phyloP scores from a whole-genome alignment of 805 yeast genomes.

The Zygosaccharomyces rouxii region DNA sequence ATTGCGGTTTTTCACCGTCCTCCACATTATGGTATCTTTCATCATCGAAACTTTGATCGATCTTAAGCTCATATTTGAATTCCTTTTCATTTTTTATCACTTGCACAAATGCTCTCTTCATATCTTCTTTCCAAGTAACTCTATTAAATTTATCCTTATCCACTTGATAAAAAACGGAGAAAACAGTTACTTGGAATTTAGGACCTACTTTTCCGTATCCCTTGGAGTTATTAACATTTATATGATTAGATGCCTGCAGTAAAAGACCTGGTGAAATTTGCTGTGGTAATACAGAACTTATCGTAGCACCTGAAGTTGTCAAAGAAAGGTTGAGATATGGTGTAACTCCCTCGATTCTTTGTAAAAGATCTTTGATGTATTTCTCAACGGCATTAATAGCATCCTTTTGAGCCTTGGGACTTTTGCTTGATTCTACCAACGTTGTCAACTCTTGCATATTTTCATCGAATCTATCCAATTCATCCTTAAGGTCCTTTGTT shows the following conservation, averaged over 20 bases:
- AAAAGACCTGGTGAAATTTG: conserved; percentile 60
- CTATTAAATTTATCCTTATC: conserved; percentile 36
- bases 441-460: conserved; percentile 41
- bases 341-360: conserved; percentile 59
- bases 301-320: conserved; percentile 62
- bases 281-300: conserved; percentile 46
- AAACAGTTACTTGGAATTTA: conserved; percentile 50
- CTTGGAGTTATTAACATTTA: conserved; percentile 29
- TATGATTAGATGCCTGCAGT: conserved; percentile 53
- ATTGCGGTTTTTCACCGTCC: conserved; percentile 39
- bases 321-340: conserved; percentile 64
- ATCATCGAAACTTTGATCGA: conserved; percentile 61
- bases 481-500: conserved; percentile 51
- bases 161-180: conserved; percentile 59
- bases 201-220: conserved; percentile 50
- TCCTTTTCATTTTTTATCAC: conserved; percentile 33
- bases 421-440: conserved; percentile 31
- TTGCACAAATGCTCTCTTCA: conserved; percentile 49
- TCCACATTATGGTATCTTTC: conserved; percentile 65
- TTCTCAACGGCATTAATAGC: conserved; percentile 45
- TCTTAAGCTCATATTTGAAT: conserved; percentile 43
- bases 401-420: conserved; percentile 25
- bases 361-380: conserved; percentile 45
- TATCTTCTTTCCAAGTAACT: conserved; percentile 71
- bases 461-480: conserved; percentile 54